Base-by-base conservation (phyloP, 2,329 filamentous ascomycete species). In the Fusarium nygamai region DNA sequence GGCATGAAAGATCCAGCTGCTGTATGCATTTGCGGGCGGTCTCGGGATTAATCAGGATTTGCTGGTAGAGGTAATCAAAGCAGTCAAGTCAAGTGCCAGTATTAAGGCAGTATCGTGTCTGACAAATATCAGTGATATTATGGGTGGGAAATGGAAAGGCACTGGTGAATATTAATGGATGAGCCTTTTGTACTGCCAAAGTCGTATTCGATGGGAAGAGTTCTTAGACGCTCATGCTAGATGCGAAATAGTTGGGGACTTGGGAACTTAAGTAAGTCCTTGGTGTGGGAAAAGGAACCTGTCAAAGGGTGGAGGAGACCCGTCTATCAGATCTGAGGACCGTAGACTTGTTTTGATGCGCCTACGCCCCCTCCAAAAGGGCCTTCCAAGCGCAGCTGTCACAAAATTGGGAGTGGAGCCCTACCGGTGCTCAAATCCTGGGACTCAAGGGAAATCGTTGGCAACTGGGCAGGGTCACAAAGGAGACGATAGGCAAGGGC, bases 261-360 rank as follows among this genome's bases (percentile, higher is more conserved):
- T 77, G 67, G 75, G 77, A 78, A 76, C 76, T 79, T 79, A 79
- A 79, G 77, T 79, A 79, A 74, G 74, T 76, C 74, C 72, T 67
- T 69, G 69, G 73, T 64, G 70, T 64, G 77, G 73, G 73, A 79
- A 56, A 77, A 76, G 69, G 54, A 72, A 76, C 68, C 73, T 78
- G 77, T 74, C 74, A 78, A 75, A 74, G 75, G 72, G 75, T 75
- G 76, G 68, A 74, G 73, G 73, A 71, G 76, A 72, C 59, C 71
- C 66, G 71, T 78, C 71, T 78, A 79, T 78, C 75, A 79, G 78
- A 79, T 79, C 78, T 78, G 68, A 72, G 67, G 74, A 72, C 70
- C 69, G 67, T 76, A 57, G 71, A 71, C 74, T 56, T 66, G 66
- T 54, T 68, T 75, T 75, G 66, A 71, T 76, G 54, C 64, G 54